These are phyloP conservation scores for Harringtonia aguacate DNA, from an alignment of 2,329 filamentous ascomycete genomes.

Conservation along the genomic window DNA sequence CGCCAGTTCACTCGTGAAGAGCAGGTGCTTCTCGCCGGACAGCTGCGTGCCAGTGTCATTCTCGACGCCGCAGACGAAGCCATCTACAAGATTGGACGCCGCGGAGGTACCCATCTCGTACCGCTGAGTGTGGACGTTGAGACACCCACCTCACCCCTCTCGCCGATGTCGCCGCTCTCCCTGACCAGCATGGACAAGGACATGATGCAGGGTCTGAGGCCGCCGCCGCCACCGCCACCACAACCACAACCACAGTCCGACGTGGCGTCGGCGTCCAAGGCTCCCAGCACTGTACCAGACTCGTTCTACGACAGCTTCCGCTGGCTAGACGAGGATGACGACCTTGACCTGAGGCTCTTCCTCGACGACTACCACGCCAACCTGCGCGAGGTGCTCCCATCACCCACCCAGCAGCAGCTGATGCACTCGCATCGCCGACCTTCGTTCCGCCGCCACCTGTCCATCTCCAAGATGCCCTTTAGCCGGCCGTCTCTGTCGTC, in stretches of 20 bases:
- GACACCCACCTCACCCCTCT: too few relatives aligned
- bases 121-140: constrained; percentile 17
- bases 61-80: constrained; percentile 40
- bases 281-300: constrained; percentile 28
- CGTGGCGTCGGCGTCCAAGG: background rate
- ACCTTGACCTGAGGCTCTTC: constrained; percentile 55
- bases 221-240: too few relatives aligned
- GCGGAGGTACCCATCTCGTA: constrained; percentile 22
- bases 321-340: constrained; percentile 64
- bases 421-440: constrained; percentile 25
- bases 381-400: constrained; percentile 36
- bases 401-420: constrained; percentile 32
- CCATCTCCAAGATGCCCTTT: constrained; percentile 56
- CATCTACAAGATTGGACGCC: constrained; percentile 35
- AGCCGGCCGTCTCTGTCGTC: constrained; percentile 39
- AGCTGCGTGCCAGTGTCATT: constrained; percentile 27
- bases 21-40: constrained; percentile 47
- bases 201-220: background rate
- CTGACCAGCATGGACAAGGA: constrained; percentile 20
- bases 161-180: too few relatives aligned
- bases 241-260: background rate
- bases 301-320: constrained; percentile 57
- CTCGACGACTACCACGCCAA: constrained; percentile 63
- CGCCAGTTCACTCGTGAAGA: constrained; percentile 64
- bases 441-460: constrained; percentile 61